Percentiles rank a stretch among this genome's conserved stretches.
phyloP scores from a whole-genome alignment of 2,329 filamentous ascomycete species.

The Pseudodiploospora longispora region DNA sequence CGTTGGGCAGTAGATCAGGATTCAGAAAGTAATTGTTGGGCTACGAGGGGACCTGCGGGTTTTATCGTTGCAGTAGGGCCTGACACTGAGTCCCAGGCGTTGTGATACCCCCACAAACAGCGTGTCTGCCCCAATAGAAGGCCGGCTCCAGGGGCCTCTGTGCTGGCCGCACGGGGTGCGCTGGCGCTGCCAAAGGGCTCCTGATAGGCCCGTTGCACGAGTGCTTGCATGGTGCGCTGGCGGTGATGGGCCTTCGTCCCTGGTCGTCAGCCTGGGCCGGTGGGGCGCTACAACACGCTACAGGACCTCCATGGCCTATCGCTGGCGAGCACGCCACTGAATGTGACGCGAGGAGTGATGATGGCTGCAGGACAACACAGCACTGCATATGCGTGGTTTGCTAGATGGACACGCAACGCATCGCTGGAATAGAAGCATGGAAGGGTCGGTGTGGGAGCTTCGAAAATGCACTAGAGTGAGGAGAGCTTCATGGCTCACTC shows the following conservation, averaged over 20 bases:
- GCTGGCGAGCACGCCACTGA: conserved; percentile 20
- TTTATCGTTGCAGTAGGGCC: conserved; percentile 34
- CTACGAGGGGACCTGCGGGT: conserved; percentile 39
- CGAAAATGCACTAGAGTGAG: too few species aligned
- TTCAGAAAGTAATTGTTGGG: conserved; percentile 25
- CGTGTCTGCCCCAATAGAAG: conserved; percentile 12
- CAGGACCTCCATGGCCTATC: conserved; percentile 37
- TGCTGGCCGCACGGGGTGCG: conserved; percentile 40
- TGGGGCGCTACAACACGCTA: conserved; percentile 19
- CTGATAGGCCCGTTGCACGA: conserved; percentile 32
- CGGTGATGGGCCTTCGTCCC: conserved; percentile 30
- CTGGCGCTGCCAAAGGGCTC: conserved; percentile 33
- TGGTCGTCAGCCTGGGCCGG: conserved; percentile 26
- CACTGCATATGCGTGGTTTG: conserved; percentile 22
- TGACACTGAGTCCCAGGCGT: conserved; percentile 16
- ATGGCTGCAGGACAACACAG: conserved; percentile 39
- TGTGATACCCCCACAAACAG: conserved; percentile 16
- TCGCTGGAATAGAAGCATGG: too few species aligned
- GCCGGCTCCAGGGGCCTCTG: conserved; percentile 27
- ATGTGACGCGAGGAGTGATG: conserved; percentile 31
- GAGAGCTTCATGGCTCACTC: too few species aligned
- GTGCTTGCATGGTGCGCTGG: conserved; percentile 21
- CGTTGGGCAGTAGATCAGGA: conserved; percentile 30
- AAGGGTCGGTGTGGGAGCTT: too few species aligned
- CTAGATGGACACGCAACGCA: too few species aligned